Evolutionary conservation across 2,329 filamentous ascomycete genomes (phyloP).

Genomic region (Elsinoe perseae): DNA sequence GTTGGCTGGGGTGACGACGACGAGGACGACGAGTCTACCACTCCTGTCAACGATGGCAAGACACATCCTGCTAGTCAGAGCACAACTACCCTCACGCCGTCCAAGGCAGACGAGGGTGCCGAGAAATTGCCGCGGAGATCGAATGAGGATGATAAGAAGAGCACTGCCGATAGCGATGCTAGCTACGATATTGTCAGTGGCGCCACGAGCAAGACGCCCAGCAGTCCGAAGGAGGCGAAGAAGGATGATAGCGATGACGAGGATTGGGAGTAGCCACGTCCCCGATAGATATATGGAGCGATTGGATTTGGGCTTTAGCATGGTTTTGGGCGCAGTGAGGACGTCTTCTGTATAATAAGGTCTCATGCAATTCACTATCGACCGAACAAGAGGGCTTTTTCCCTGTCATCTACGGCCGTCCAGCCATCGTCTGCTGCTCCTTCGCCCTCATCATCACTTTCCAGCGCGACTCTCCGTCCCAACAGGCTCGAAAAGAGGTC

Average conservation of each 20-base stretch:
- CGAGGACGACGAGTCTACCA: conserved; percentile 29
- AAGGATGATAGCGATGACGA: conserved; percentile 32
- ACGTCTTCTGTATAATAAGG: background rate
- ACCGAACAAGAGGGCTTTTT: conserved; percentile 8
- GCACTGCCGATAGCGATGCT: conserved; percentile 80
- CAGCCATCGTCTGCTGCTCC: conserved; percentile 24
- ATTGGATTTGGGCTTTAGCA: background rate
- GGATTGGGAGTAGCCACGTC: conserved; percentile 30
- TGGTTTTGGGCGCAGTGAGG: background rate
- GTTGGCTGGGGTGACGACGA: conserved; percentile 63
- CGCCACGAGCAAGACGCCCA: conserved; percentile 67
- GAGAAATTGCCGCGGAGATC: conserved; percentile 62
- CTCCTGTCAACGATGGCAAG: conserved; percentile 25
- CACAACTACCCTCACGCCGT: conserved; percentile 17
- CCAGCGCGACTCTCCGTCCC: conserved; percentile 38
- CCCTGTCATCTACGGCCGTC: conserved; percentile 29
- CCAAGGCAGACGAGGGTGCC: conserved; percentile 31
- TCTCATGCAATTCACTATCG: conserved; percentile 2
- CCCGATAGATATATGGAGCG: background rate
- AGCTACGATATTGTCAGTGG: conserved; percentile 87
- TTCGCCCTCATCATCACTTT: conserved; percentile 35
- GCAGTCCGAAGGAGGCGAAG: conserved; percentile 51
- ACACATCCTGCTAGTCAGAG: conserved; percentile 16
- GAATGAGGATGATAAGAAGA: conserved; percentile 65
- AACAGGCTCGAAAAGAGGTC: conserved; percentile 47